phyloP scores from a whole-genome alignment of 2,329 filamentous ascomycete species.

The Epichloe elymi region DNA sequence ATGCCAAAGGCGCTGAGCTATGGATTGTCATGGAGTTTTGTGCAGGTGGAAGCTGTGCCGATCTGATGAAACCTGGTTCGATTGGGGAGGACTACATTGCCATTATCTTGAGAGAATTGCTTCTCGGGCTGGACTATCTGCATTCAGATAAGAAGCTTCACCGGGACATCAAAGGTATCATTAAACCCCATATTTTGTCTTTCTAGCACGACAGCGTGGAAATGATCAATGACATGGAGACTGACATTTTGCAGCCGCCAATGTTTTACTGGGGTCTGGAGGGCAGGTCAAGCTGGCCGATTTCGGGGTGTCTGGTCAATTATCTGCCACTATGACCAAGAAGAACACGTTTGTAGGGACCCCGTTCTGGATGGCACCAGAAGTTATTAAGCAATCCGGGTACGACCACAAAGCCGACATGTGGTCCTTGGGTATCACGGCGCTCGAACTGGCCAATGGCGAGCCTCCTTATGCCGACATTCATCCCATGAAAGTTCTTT shows the following conservation, averaged over 20 bases:
- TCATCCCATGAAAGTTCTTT: conserved; percentile 96
- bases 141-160: conserved; percentile 94
- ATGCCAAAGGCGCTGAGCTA: conserved; percentile 85
- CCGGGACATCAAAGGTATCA: conserved; percentile 81
- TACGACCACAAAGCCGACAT: conserved; percentile 98
- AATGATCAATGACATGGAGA: background rate
- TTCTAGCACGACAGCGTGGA: too few species aligned
- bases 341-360: conserved; percentile 98
- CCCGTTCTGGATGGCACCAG: conserved; percentile 98
- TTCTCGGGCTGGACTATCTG: conserved; percentile 83
- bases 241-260: conserved; percentile 52
- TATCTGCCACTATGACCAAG: conserved; percentile 97
- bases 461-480: conserved; percentile 94
- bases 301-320: conserved; percentile 91
- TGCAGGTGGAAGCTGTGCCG: conserved; percentile 88
- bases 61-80: conserved; percentile 84
- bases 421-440: conserved; percentile 92
- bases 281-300: conserved; percentile 96
- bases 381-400: conserved; percentile 96
- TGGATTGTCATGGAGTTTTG: conserved; percentile 99
- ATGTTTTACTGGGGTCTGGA: conserved; percentile 75
- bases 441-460: conserved; percentile 78
- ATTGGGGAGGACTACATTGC: conserved; percentile 94
- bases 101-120: conserved; percentile 81
- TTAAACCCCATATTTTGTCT: background rate